Percentiles rank a stretch among this genome's conserved stretches.
Evolutionary conservation across 345 rosid genomes (phyloP).

Genomic region (Salix udensis): DNA sequence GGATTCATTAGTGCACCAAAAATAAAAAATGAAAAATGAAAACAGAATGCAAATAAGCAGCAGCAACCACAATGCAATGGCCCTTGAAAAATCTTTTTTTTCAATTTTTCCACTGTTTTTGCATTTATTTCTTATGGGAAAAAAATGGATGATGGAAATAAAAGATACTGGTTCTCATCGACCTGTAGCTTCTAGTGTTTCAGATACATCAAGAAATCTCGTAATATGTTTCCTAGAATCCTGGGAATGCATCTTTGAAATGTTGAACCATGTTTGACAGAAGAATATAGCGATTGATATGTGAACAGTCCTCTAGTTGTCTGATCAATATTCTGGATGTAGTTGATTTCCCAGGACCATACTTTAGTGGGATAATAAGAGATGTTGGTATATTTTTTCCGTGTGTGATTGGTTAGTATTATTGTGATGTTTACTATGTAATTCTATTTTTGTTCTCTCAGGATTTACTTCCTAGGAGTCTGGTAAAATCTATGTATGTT

Average conservation of each 20-base stretch:
- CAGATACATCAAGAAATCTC: too few species aligned
- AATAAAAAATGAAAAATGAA: too few species aligned
- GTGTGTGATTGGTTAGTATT: not conserved
- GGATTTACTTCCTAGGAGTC: slow-evolving; percentile 60
- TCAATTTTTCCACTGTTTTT: too few species aligned
- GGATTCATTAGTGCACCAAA: too few species aligned
- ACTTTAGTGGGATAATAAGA: not conserved
- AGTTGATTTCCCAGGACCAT: not conserved
- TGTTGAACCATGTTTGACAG: not conserved
- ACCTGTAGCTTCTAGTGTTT: not conserved
- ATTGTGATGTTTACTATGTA: not conserved
- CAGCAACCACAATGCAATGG: too few species aligned
- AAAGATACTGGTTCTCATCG: not conserved
- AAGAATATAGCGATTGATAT: not conserved
- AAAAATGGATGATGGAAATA: too few species aligned
- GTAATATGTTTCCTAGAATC: not conserved
- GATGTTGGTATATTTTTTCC: not conserved
- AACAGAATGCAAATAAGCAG: too few species aligned
- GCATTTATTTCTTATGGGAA: too few species aligned
- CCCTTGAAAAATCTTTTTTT: too few species aligned
- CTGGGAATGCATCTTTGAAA: not conserved
- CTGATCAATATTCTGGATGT: too few species aligned
- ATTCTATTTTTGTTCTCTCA: slow-evolving; percentile 16
- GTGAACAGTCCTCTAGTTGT: not conserved
- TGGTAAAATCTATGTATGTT: slow-evolving; percentile 73